phyloP scores from a whole-genome alignment of 768 basidiomycete genomes.

The Lepiota brunneoincarnata region DNA sequence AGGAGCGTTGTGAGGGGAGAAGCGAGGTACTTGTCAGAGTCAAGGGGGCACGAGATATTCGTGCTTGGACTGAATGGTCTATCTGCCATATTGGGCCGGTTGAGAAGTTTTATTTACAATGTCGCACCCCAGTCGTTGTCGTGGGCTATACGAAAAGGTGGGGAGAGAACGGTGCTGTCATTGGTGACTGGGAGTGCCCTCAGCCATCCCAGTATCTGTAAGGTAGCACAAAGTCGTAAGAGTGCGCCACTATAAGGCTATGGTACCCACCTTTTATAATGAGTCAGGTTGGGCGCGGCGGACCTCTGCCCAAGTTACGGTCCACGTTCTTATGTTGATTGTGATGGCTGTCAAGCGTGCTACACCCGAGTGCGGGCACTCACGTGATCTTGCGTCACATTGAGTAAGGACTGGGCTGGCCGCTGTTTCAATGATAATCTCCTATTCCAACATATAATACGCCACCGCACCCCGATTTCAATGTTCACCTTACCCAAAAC shows the following conservation, averaged over 20 bases:
- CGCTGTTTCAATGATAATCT: too few relatives aligned
- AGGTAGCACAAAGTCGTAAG: too few relatives aligned
- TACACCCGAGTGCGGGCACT: too few relatives aligned
- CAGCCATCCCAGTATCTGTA: background rate
- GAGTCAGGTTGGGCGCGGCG: background rate
- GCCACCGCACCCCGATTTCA: background rate
- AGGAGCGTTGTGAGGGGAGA: constrained; percentile 46
- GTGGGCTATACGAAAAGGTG: background rate
- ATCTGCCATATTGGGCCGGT: background rate
- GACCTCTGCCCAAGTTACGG: background rate
- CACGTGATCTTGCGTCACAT: too few relatives aligned
- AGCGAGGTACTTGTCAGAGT: constrained; percentile 25
- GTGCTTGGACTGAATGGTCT: too few relatives aligned
- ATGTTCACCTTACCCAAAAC: background rate
- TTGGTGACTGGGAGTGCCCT: background rate
- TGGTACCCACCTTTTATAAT: constrained; percentile 2
- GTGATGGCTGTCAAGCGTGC: background rate
- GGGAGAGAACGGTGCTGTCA: background rate
- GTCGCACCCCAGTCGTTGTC: background rate
- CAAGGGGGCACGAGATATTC: constrained; percentile 9
- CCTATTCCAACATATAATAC: too few relatives aligned
- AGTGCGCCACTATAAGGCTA: background rate
- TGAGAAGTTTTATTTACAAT: background rate
- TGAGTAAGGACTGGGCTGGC: too few relatives aligned
- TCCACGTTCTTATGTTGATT: background rate